Evolutionary conservation across 352 stramenopile species (phyloP), one percentile per base, ranked within the genome.

Genomic region (Halophytophthora batemanensis): DNA sequence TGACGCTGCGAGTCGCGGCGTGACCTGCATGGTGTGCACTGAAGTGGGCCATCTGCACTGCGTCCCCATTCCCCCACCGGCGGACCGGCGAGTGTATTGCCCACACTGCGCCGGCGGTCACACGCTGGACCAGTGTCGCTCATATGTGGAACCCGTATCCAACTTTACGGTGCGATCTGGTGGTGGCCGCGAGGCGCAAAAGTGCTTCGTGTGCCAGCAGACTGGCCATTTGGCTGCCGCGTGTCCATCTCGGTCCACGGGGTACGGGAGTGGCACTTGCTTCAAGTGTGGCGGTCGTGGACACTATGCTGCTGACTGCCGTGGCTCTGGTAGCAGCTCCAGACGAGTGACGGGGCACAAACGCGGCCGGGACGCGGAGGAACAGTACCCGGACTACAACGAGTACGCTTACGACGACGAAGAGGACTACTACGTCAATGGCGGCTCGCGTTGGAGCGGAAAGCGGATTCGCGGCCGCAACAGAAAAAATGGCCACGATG

Each of bases 1-100:
- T 21, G 71, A 72, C n/a, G 48, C 59, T 5, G 57, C 53, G 10
- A 59, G 22, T 8, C 61, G 60, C 18, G 56, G 62, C 25, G 54
- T 85, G 41, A 82, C 64, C 29, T 93, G 82, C 62, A 91, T 93
- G 77, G 79, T 93, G 38, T 93, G 82, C 47, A 67, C 69, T 8
- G 50, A 72, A 45, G 41, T 59, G 7, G 80, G 80, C 23, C 82
- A 93, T 61, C 51, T 89, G 56, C 71, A 84, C 45, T 91, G 82
- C 66, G 71, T 76, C 3, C 82, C 82, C 1, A 51, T 90, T 39
- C 74, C 80, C 0, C 69, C 76, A 35, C 80, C 82, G 42, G 74
- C 77, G 17, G 79, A 91, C 50, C 72, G 80, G 59, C 62, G 66
- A 25, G 54, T 83, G n/a, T 93, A 87, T 43, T 93, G 82, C 51